Percentiles rank a stretch among this genome's conserved stretches.
phyloP scores from a whole-genome alignment of 2,329 filamentous ascomycete species.

The Alternaria triticina region DNA sequence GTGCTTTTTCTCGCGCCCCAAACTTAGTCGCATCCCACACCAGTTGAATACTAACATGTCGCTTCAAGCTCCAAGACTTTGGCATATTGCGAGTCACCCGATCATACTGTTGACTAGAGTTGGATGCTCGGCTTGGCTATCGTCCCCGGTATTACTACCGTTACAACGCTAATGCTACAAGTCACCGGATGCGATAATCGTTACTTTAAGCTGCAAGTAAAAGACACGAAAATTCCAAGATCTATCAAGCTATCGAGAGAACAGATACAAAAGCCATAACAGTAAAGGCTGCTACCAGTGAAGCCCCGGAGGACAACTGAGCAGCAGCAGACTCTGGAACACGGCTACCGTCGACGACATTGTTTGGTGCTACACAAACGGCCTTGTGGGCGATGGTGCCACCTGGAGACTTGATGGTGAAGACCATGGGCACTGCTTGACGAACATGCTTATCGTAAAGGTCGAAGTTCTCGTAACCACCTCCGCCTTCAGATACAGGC shows the following conservation, averaged over 20 bases:
- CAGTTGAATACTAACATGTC: background rate
- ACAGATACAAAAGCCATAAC: background rate
- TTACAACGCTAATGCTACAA: background rate
- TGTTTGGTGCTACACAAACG: background rate
- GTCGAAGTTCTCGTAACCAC: background rate
- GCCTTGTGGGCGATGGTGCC: background rate
- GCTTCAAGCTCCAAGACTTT: background rate
- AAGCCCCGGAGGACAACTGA: background rate
- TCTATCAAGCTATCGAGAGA: background rate
- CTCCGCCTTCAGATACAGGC: background rate
- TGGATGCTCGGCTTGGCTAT: background rate
- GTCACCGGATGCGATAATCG: background rate
- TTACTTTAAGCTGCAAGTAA: background rate
- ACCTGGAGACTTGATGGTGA: background rate
- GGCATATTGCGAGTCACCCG: background rate
- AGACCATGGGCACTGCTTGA: background rate
- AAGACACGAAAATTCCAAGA: accelerated
- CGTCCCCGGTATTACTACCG: background rate
- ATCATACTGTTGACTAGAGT: background rate
- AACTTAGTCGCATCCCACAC: background rate
- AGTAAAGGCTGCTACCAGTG: background rate
- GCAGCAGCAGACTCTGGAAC: background rate
- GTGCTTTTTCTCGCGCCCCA: background rate
- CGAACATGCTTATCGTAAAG: background rate
- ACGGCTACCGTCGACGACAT: background rate